These are phyloP conservation scores for Allomyces macrogynus DNA, from an alignment of 192 early-diverging fungal genomes.

Conservation along the genomic window DNA sequence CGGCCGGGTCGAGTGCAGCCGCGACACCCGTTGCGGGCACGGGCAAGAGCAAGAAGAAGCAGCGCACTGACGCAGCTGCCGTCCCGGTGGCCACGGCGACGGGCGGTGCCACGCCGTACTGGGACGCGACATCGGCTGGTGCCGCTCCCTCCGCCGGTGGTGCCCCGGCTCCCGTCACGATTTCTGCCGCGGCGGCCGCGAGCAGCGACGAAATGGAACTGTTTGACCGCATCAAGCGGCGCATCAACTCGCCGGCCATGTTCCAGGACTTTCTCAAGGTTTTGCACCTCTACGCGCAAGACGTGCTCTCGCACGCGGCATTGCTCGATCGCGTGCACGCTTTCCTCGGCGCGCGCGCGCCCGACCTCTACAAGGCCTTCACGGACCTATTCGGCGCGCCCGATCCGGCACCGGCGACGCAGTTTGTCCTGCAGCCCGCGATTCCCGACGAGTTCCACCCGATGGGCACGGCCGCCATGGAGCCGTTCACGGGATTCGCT, in stretches of 20 bases:
- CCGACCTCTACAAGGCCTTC: background rate
- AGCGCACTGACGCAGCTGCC: background rate
- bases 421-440: constrained; percentile 15
- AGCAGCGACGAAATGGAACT: constrained; percentile 72
- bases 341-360: constrained; percentile 51
- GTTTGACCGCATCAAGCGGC: constrained; percentile 75
- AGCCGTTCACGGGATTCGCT: too few species aligned
- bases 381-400: background rate
- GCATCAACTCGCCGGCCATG: constrained; percentile 64
- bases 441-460: too few species aligned
- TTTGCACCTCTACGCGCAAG: constrained; percentile 81
- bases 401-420: too few species aligned
- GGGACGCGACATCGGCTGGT: too few species aligned
- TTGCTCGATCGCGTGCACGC: constrained; percentile 68
- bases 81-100: background rate
- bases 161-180: constrained; percentile 7
- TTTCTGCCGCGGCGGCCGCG: constrained; percentile 14
- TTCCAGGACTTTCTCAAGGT: constrained; percentile 96
- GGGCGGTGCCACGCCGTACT: background rate
- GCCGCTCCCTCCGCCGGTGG: background rate
- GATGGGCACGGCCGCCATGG: too few species aligned
- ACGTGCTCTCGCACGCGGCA: constrained; percentile 65
- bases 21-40: background rate
- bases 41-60: background rate
- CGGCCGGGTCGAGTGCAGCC: background rate